Percentiles rank a stretch among this genome's conserved stretches.
phyloP scores from a whole-genome alignment of 495 filamentous ascomycete genomes.

The Lasiosphaeria hispida region DNA sequence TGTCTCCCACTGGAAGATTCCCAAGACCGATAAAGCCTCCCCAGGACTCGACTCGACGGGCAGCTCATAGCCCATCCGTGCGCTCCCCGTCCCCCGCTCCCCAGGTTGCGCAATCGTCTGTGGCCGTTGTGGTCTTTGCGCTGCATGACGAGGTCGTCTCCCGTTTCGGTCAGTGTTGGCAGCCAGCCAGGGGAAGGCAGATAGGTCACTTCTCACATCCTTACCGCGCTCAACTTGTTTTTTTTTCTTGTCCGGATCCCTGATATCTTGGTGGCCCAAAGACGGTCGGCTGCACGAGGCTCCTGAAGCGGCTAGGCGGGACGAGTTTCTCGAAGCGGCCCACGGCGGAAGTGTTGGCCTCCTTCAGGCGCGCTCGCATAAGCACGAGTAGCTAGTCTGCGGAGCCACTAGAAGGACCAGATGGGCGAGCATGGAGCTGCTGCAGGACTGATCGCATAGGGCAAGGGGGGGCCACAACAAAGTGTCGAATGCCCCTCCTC shows the following conservation, averaged over 20 bases:
- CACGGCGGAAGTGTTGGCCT: too few relatives aligned
- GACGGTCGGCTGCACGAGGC: not conserved
- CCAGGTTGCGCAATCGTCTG: too few relatives aligned
- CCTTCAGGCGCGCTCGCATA: not conserved
- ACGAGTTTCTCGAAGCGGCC: not conserved
- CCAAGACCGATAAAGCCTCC: too few relatives aligned
- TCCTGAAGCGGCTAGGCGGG: conserved; percentile 3
- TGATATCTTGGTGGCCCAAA: not conserved
- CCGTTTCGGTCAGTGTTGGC: not conserved
- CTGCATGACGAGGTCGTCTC: not conserved
- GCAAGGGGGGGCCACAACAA: too few relatives aligned
- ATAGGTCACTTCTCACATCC: conserved; percentile 2
- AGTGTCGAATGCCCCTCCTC: too few relatives aligned
- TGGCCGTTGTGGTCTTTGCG: not conserved
- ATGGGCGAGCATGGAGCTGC: too few relatives aligned
- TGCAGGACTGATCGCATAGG: too few relatives aligned
- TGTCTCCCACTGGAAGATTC: too few relatives aligned
- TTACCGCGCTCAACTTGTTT: not conserved
- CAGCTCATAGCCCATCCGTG: not conserved
- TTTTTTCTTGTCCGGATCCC: not conserved
- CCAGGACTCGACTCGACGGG: conserved; percentile 2
- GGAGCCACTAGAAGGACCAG: too few relatives aligned
- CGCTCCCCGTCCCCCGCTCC: too few relatives aligned
- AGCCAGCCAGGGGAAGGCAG: not conserved
- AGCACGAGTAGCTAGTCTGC: not conserved